Conservation (phyloP, 2,329 filamentous ascomycete species). For the Apiospora rasikravindrae region DNA sequence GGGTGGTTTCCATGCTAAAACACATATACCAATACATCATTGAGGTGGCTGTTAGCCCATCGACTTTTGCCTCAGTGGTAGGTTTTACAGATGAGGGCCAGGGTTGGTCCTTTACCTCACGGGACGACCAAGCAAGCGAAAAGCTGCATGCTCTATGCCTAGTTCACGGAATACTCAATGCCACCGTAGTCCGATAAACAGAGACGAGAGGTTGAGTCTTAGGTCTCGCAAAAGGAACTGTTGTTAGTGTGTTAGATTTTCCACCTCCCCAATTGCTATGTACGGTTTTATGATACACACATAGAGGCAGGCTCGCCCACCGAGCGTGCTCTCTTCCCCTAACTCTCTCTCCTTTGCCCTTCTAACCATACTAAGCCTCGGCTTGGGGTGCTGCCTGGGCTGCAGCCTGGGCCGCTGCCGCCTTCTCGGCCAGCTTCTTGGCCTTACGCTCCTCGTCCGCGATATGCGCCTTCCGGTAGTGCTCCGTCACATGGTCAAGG, state of each 20-base stretch:
- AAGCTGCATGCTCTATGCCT: not conserved
- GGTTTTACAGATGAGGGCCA: no score
- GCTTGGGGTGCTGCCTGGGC: conserved; percentile 18
- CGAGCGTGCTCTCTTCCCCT: not conserved
- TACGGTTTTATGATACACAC: conserved; percentile 8
- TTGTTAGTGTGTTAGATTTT: not conserved
- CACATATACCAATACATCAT: no score
- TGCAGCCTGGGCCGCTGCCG: not conserved
- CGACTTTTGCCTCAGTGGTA: no score
- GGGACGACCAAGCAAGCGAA: not conserved
- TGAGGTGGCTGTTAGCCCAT: no score
- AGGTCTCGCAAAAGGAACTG: not conserved
- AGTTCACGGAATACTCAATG: not conserved
- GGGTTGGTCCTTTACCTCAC: no score
- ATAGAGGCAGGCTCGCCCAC: not conserved
- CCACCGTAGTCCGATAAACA: not conserved
- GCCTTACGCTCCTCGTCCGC: conserved; percentile 62
- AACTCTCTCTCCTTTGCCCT: not conserved
- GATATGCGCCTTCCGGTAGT: conserved; percentile 60
- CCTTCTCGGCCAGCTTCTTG: conserved; percentile 50
- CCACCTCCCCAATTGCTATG: not conserved
- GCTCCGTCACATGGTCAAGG: conserved; percentile 61
- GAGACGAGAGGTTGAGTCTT: not conserved
- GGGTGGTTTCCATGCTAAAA: no score
- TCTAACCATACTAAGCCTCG: conserved; percentile 21